These are phyloP conservation scores for Coccomyxa sp. DNA, from an alignment of 139 green algal genomes.

Conservation along the genomic window DNA sequence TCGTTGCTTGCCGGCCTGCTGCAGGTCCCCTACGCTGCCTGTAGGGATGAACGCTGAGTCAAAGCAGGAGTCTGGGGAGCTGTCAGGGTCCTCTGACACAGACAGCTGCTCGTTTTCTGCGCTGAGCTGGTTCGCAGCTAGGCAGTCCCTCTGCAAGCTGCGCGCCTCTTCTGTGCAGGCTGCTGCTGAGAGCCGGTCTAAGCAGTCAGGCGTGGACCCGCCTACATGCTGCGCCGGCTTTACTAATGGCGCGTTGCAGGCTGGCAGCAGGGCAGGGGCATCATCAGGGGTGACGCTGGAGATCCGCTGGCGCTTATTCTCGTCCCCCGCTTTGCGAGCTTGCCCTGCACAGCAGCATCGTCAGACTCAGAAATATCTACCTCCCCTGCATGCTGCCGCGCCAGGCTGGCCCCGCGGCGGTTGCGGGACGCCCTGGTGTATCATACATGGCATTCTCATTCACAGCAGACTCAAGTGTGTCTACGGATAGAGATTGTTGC, in stretches of 20 bases:
- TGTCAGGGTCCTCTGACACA: background rate
- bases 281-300: too few species aligned
- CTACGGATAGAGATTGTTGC: background rate
- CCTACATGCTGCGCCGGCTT: background rate
- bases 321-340: too few species aligned
- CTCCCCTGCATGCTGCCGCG: too few species aligned
- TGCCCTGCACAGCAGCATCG: too few species aligned
- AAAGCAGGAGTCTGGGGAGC: background rate
- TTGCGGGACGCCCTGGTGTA: background rate
- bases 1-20: background rate
- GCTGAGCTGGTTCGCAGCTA: background rate
- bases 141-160: background rate
- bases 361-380: too few species aligned
- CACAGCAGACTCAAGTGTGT: background rate
- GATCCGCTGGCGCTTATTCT: too few species aligned
- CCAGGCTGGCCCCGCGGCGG: too few species aligned
- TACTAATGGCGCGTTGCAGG: background rate
- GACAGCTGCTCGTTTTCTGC: background rate
- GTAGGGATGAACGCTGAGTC: background rate
- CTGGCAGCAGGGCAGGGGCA: too few species aligned
- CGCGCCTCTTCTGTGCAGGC: background rate
- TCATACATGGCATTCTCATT: background rate
- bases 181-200: background rate
- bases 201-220: background rate
- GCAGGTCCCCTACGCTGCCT: background rate